Percentiles rank a stretch among this genome's conserved stretches.
Conservation (phyloP, 148 eudicot species). For the Vaccinium myrtillus region DNA sequence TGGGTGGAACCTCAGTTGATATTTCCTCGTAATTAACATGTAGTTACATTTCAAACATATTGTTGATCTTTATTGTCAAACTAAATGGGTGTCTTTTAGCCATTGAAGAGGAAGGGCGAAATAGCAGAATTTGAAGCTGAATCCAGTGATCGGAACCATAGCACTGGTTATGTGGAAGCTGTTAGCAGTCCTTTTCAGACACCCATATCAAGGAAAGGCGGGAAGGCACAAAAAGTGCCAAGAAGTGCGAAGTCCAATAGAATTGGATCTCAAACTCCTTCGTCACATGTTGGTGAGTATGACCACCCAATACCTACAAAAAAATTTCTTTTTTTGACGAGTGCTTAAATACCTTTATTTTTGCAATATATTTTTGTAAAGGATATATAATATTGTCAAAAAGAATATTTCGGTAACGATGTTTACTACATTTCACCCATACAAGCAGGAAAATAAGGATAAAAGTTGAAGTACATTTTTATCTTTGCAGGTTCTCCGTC, state of each 20-base stretch:
- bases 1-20: background rate
- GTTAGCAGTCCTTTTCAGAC: conserved; percentile 59
- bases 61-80: conserved; percentile 17
- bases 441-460: background rate
- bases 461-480: conserved; percentile 4
- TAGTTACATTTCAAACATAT: background rate
- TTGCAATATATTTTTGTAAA: background rate
- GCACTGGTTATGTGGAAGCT: conserved; percentile 44
- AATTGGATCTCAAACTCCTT: conserved; percentile 59
- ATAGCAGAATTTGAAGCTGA: conserved; percentile 47
- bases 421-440: background rate
- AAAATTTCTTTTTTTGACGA: background rate
- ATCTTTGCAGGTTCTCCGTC: conserved; percentile 78
- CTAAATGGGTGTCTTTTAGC: conserved; percentile 37
- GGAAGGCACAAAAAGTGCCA: conserved; percentile 58
- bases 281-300: conserved; percentile 60
- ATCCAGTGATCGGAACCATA: conserved; percentile 41
- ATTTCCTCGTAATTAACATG: background rate
- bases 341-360: background rate
- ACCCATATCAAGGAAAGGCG: conserved; percentile 68
- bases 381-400: conserved; percentile 1
- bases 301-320: background rate
- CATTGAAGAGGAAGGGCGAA: conserved; percentile 67
- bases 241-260: conserved; percentile 51
- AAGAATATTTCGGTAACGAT: background rate